Base-by-base conservation (phyloP, 1,284 basidiomycete genomes). In the Flammula alnicola region DNA sequence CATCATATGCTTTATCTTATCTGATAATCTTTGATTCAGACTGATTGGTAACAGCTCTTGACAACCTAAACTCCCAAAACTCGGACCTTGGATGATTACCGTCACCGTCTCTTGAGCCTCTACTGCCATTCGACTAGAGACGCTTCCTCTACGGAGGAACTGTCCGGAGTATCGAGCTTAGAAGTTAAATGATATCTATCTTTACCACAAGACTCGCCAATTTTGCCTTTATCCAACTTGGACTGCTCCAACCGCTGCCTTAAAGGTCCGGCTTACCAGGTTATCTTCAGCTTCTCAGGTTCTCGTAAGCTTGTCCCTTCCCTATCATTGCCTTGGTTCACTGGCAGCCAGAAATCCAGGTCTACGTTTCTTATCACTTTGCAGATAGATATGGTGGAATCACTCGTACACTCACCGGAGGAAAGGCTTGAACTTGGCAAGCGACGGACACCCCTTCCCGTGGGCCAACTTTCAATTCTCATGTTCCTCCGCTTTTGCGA, bases 401-500 rank as follows among this genome's bases (percentile, higher is more conserved):
- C 19, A 27, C 4, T 27, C 12, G n/a, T 7, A 26, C 29, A 12
- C 7, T 12, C n/a, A 12, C 23, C 26, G 4, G 22, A 12, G 11
- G n/a, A 14, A 14, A n/a, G 9, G 23, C 9, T 6, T 10, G 17
- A 26, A 11, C 22, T 27, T n/a, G 23, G 11, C 7, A 25, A 39
- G 3, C 43, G 44, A 33, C 56, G 57, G 5, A 63, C 59, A 2
- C 58, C 60, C 9, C 54, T 66, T 0, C 63, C 64, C 16, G 25
- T 46, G 11, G 45, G 40, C 19, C 64, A 66, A 27, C 37, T 64
- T 11, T 33, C 54, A 2, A 54, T 63, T 50, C 54, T 63, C n/a
- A 42, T 66, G 20, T 55, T 60, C 29, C 54, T 63, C 14, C 54
- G 64, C 4, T 64, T 64, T 40, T 56, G 56, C 17, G 64, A 64